These are phyloP conservation scores for Trametes sp. DNA, from an alignment of 1,284 basidiomycete genomes.

Conservation along the genomic window DNA sequence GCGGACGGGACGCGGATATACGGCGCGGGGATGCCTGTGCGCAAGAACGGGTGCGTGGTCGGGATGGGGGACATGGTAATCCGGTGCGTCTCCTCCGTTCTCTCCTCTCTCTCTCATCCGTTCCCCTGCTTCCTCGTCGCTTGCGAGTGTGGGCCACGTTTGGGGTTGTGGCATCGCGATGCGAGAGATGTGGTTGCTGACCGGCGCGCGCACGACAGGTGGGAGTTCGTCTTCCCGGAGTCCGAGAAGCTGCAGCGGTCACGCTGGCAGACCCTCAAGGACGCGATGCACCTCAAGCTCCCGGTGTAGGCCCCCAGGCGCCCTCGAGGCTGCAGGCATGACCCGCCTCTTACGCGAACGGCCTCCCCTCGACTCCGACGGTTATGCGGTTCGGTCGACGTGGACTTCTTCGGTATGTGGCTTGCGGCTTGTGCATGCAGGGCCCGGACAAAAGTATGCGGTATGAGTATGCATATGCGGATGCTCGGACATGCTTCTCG, in stretches of 20 bases:
- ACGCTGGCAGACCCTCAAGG: slow-evolving; percentile 42
- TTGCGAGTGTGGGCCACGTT: background rate
- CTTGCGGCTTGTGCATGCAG: background rate
- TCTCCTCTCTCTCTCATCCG: background rate
- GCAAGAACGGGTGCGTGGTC: slow-evolving; percentile 61
- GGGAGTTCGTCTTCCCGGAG: slow-evolving; percentile 44
- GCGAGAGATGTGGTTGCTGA: slow-evolving; percentile 9
- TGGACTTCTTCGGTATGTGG: background rate
- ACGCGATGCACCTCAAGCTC: slow-evolving; percentile 40
- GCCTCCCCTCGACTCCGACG: background rate
- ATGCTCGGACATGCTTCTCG: slow-evolving; percentile 14
- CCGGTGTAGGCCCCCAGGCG: slow-evolving; percentile 16
- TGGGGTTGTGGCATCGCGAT: background rate
- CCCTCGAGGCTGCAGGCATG: background rate
- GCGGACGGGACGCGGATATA: slow-evolving; percentile 70
- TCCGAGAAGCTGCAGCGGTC: slow-evolving; percentile 36
- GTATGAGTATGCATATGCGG: slow-evolving; percentile 5
- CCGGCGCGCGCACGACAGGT: slow-evolving; percentile 29
- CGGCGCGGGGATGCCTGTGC: slow-evolving; percentile 87
- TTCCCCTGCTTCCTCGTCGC: background rate
- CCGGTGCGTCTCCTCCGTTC: slow-evolving; percentile 55
- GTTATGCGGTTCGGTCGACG: background rate
- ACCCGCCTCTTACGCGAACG: background rate
- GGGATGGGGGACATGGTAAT: slow-evolving; percentile 83
- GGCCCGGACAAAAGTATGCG: slow-evolving; percentile 6